Base-by-base conservation (phyloP, 2,329 filamentous ascomycete species). In the Fusarium brevicatenulatum region DNA sequence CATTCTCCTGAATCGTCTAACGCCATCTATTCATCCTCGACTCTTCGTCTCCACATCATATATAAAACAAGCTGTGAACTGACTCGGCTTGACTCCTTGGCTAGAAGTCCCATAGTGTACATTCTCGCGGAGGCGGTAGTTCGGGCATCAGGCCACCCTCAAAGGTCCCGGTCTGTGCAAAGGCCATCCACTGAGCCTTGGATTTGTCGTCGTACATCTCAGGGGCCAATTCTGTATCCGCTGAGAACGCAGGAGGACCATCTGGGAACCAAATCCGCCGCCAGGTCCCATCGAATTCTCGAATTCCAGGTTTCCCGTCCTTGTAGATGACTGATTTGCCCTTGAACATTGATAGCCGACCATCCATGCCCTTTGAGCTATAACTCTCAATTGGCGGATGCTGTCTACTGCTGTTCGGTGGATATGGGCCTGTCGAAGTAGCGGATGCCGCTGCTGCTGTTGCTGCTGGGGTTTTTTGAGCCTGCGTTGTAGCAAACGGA, bases 111-210 rank as follows among this genome's bases (percentile, higher is more conserved):
- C 92, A 95, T 34, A 84, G 82, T 73, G 90, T 91, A 86, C 91
- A 95, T 78, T 95, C 94, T 69, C 90, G 86, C 81, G 91, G 91
- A 0, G 95, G 95, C 25, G 95, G 93, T 50, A 94, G 83, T 75
- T 92, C 87, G 0, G 95, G 95, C 83, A 97, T 92, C 11, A 91
- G 77, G 1, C 91, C 92, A 40, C 90, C 90, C 46, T 88, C 86
- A 80, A 97, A 97, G 37, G 80, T 82, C 1, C 93, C 93, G 25
- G 88, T 89, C 71, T 89, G 85, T 50, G 87, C 84, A 78, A 95
- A 91, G 49, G 87, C 85, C 66, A 85, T 84, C 83, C 95, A 97
- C 50, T 89, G 87, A 42, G 85, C 85, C 77, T 89, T 89, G 25
- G 89, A 87, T 64, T 86, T 87, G 4, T 90, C 86, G 25, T 89